Evolutionary conservation across 306 rosid genomes (phyloP).

Genomic region (Biancaea sappan): DNA sequence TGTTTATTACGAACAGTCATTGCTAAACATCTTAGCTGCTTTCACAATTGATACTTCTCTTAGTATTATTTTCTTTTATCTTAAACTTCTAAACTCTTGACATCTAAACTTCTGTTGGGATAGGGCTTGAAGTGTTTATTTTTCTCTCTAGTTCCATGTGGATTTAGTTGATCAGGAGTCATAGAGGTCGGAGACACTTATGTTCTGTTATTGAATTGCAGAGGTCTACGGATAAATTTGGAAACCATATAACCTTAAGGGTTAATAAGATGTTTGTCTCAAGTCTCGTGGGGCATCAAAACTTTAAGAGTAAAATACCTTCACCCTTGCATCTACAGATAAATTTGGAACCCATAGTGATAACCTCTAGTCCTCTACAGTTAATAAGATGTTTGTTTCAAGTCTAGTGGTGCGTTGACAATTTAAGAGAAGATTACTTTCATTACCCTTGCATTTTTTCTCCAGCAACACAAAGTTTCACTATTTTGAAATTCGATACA

Average conservation of each 20-base stretch:
- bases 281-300: not conserved
- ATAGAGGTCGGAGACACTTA: no score
- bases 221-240: slow-evolving; percentile 5
- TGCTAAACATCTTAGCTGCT: not conserved
- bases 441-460: not conserved
- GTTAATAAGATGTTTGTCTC: not conserved
- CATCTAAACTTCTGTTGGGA: no score
- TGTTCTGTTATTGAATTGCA: not conserved
- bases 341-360: not conserved
- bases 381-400: not conserved
- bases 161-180: not conserved
- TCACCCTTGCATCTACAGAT: not conserved
- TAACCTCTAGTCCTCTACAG: not conserved
- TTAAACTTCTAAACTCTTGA: not conserved
- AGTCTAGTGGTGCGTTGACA: not conserved
- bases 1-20: slow-evolving; percentile 17
- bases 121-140: not conserved
- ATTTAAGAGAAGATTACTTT: not conserved
- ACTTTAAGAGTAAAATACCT: no score
- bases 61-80: not conserved
- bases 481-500: not conserved
- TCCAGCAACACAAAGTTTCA: not conserved
- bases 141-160: not conserved
- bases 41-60: not conserved
- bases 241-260: not conserved